These are phyloP conservation scores for Triticum dicoccoides DNA, from an alignment of 176 grass and related monocot genomes.

Conservation along the genomic window DNA sequence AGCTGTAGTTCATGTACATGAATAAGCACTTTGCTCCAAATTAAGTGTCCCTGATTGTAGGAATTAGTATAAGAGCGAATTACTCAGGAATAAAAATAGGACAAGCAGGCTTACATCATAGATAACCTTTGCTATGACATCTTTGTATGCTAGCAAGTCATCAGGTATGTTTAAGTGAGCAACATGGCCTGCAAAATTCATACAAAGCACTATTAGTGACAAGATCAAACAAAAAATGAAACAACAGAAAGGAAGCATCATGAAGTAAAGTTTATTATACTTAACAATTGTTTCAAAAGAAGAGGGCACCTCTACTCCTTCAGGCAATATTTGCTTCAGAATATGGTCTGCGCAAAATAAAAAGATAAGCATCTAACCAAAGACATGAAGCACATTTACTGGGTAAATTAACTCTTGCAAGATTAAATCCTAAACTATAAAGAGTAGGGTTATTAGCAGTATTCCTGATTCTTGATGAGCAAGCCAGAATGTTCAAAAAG, in stretches of 20 bases:
- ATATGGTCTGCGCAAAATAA: constrained; percentile 70
- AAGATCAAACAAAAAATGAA: constrained; percentile 16
- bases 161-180: constrained; percentile 94
- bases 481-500: background rate
- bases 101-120: constrained; percentile 73
- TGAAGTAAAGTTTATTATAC: constrained; percentile 41
- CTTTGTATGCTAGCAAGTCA: constrained; percentile 75
- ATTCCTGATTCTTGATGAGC: background rate
- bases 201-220: constrained; percentile 26
- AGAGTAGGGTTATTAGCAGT: background rate
- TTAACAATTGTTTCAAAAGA: constrained; percentile 99
- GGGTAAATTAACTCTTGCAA: background rate
- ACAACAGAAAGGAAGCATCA: background rate
- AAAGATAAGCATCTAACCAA: background rate
- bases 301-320: constrained; percentile 81
- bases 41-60: background rate
- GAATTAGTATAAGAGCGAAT: constrained; percentile 1
- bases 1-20: background rate
- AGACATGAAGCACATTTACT: background rate
- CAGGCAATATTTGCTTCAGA: constrained; percentile 78
- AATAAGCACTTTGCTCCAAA: background rate
- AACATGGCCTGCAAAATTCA: constrained; percentile 80
- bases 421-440: background rate
- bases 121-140: constrained; percentile 86
- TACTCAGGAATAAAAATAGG: constrained; percentile 2